Evolutionary conservation across 1,284 basidiomycete species (phyloP), one percentile per base, ranked within the genome.

Genomic region (Heliocybe sulcata): DNA sequence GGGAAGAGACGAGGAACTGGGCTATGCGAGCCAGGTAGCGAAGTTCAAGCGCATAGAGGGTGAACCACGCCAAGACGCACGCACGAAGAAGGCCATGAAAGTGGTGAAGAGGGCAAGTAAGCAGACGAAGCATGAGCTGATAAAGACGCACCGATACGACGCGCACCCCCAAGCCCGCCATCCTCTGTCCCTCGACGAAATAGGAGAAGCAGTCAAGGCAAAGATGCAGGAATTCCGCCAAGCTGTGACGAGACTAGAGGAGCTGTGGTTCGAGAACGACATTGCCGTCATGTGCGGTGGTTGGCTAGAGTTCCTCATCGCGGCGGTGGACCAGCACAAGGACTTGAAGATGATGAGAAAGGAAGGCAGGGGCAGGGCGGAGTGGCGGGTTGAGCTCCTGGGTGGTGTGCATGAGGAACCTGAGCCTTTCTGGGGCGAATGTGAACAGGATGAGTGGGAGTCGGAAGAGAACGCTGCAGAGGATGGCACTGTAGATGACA

Each of bases 21-120:
- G 83, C 0, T 87, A 79, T 26, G 92, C 92, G 2, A 83, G 82
- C 14, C 86, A 88, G 54, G 85, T 87, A 1, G 91, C 88, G 20
- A 69, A 76, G 3, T 94, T 94, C 69, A 76, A 67, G 45, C 71
- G 82, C 26, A 61, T 71, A 25, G 77, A 82, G 35, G 67, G 66
- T 10, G 55, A 54, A 12, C 58, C 55, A n/a, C 6, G 38, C 8
- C 38, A n/a, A 8, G 63, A 57, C 52, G 63, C 61, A 31, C 63
- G 59, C 38, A 65, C 58, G 51, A 68, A 79, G 48, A 72, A 72
- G 47, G 55, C 60, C 2, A 72, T 66, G 54, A 73, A 70, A n/a
- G 65, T 69, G 35, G 63, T 61, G 33, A 56, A 66, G 27, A 64
- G 75, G 1, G 58, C 61, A 56, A 67, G 59, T 42, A 64, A 69